These are phyloP conservation scores for Polygonum aviculare DNA, from an alignment of 148 eudicot genomes.

Conservation along the genomic window DNA sequence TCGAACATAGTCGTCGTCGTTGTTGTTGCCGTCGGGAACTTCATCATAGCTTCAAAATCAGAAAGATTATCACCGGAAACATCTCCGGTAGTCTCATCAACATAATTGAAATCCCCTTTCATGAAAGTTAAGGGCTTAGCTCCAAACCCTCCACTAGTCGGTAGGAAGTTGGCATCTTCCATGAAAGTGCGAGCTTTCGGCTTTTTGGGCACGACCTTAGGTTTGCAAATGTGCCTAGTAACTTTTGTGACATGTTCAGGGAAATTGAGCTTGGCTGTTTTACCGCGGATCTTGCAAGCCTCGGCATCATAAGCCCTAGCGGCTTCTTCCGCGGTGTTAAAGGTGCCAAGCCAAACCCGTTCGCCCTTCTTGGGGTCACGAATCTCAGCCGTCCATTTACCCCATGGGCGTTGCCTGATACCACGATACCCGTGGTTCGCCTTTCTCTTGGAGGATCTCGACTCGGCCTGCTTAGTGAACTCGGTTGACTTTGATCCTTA, in stretches of 20 bases:
- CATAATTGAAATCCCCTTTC: not conserved
- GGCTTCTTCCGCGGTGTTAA: slow-evolving; percentile 96
- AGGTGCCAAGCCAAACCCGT: slow-evolving; percentile 96
- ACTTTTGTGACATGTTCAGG: slow-evolving; percentile 41
- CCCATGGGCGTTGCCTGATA: slow-evolving; percentile 99
- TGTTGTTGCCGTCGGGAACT: slow-evolving; percentile 16
- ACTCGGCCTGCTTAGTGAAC: slow-evolving; percentile 15
- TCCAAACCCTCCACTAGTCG: no score
- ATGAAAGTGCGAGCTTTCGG: no score
- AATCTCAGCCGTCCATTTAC: slow-evolving; percentile 99
- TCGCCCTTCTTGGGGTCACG: slow-evolving; percentile 95
- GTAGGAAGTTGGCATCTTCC: no score
- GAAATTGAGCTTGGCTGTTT: slow-evolving; percentile 93
- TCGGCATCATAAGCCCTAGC: slow-evolving; percentile 95
- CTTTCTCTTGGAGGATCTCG: slow-evolving; percentile 58
- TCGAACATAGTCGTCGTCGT: slow-evolving; percentile 45
- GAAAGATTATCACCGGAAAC: slow-evolving; percentile 29
- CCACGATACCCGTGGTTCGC: slow-evolving; percentile 88
- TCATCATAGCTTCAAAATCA: slow-evolving; percentile 62
- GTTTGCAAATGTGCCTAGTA: slow-evolving; percentile 20
- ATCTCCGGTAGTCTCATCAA: not conserved
- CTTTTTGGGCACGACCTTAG: slow-evolving; percentile 33
- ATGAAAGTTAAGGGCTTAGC: slow-evolving; percentile 25
- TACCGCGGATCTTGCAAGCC: slow-evolving; percentile 88
- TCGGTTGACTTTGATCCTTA: no score